Base-by-base conservation (phyloP, 768 basidiomycete genomes). In the Agrocybe chaxingu region DNA sequence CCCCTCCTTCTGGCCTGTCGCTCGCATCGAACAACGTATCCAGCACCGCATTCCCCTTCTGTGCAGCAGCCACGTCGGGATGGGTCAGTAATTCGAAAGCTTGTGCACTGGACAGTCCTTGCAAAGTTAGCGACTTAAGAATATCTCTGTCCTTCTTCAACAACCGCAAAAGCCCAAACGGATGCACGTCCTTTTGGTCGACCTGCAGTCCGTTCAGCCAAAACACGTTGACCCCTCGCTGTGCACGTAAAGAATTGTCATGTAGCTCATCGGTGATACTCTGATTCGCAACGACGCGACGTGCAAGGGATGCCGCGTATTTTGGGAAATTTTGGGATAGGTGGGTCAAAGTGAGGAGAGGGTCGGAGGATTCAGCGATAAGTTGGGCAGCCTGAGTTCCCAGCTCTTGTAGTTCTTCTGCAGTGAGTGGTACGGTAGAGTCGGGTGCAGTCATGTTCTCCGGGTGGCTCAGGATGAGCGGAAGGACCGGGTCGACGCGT, bases 21-120 rank as follows among this genome's bases (percentile, higher is more conserved):
- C 89, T 92, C 1, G 93, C 87, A 66, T 98, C 97, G 50, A 96
- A 87, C n/a, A 97, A 57, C 0, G 86, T 90, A 47, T 89, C 87
- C 45, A 81, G 57, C 4, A 75, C 71, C 13, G 69, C 77, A 10
- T 66, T 69, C 35, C 72, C 76, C n/a, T 70, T 70, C 51, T 83
- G 79, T 1, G 80, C 68, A 1, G 66, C 63, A 1, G 76, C 76
- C 44, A 94, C 73, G 8, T 69, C 70, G 0, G 79, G 71, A 64
- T 92, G 82, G 0, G 87, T 78, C 18, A 98, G 66, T 40, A 97
- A 62, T 3, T 86, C 77, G n/a, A 92, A 70, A 0, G 89, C 88
- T 55, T 94, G 79, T 0, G 61, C 58, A 4, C 83, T 73, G 3
- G 76, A 71, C 16, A 97, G 69, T 5, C 88, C 89, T 13, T 90